Evolutionary conservation across 345 rosid species (phyloP), one percentile per base, ranked within the genome.

Genomic region (Citrus mangshanensis): DNA sequence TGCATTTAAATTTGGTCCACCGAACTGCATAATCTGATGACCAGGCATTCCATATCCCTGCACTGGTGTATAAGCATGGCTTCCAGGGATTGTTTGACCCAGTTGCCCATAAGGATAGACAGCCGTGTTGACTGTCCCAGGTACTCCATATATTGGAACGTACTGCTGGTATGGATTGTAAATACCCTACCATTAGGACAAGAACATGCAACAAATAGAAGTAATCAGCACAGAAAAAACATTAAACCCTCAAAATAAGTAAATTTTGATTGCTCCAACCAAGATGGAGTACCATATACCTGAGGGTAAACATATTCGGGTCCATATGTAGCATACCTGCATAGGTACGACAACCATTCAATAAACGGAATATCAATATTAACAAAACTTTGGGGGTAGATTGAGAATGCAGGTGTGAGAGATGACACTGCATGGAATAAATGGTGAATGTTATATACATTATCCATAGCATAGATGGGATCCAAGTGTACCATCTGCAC

Each of bases 131-230:
- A 87, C 87, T 51, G 92, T 71, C 74, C 93, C 95, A 24, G 93
- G 97, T 38, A 89, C 86, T 84, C 97, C 99, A 78, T 92, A 94
- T 55, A 89, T 79, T 79, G 87, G 97, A 88, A 93, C 89, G 90
- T 91, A 92, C 75, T 90, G 99, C 81, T 93, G 98, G 76, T 93
- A 92, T 55, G 96, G 94, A 78, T 86, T 91, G 88, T 92, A 91
- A 25, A 82, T 74, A 65, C 95, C 93, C 98, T 93, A 69, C 14
- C 46, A 82, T 61, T 64, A 82, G 28, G 40, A 83, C 55, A 69
- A 76, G 9, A 79, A 49, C 72, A 74, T 6, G 51, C 59, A 37
- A 76, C 21, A 70, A 65, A 34, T 60, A 62, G 62, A 42, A 75
- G 56, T 30, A 5, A 69, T 38, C 51, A 81, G 51, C n/a, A 27